Evolutionary conservation across 768 basidiomycete species (phyloP).

Genomic region (Pisolithus albus): DNA sequence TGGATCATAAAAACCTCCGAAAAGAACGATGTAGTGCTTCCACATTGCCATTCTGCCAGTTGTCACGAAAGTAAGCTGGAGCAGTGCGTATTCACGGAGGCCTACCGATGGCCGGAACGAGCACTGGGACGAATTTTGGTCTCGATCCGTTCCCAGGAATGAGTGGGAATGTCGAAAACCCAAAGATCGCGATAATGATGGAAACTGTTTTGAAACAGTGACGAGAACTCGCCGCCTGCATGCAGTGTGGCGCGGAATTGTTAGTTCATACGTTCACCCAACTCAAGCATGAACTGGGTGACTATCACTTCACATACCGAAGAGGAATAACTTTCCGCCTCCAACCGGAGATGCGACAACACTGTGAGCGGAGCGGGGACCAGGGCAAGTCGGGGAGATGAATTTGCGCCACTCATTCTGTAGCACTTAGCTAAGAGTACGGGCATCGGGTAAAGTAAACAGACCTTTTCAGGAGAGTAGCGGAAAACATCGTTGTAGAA

Average conservation of each 20-base stretch:
- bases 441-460: slow-evolving; percentile 1
- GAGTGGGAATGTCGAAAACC: slow-evolving; percentile 73
- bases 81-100: neutral
- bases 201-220: slow-evolving; percentile 73
- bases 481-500: slow-evolving; percentile 87
- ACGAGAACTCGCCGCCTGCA: slow-evolving; percentile 80
- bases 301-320: slow-evolving; percentile 39
- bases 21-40: slow-evolving; percentile 83
- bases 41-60: slow-evolving; percentile 73
- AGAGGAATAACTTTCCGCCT: slow-evolving; percentile 84
- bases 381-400: slow-evolving; percentile 77
- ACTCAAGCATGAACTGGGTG: no score
- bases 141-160: slow-evolving; percentile 84
- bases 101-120: slow-evolving; percentile 75
- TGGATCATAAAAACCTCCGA: slow-evolving; percentile 88
- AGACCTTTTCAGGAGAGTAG: slow-evolving; percentile 75
- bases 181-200: slow-evolving; percentile 90
- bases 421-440: neutral
- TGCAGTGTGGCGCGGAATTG: no score
- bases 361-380: slow-evolving; percentile 83
- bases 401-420: slow-evolving; percentile 89
- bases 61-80: neutral
- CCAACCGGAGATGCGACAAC: slow-evolving; percentile 64
- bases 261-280: no score
- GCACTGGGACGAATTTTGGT: slow-evolving; percentile 76